Evolutionary conservation across 108 stramenopile species (phyloP).

Genomic region (Skeletonema marinoi): DNA sequence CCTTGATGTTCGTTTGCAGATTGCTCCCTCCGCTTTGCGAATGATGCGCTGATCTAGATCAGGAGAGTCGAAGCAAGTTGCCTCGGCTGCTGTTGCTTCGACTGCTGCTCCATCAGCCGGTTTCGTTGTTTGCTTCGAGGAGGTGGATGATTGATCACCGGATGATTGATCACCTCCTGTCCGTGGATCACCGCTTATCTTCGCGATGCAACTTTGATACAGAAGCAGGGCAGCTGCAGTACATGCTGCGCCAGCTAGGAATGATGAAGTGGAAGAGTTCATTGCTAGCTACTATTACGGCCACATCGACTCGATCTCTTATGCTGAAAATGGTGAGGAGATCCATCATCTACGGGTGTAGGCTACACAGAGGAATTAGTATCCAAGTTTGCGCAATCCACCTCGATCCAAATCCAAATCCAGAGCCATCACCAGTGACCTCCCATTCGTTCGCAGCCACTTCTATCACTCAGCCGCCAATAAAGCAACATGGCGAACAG

Average conservation of each 20-base stretch:
- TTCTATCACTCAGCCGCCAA: too few species aligned
- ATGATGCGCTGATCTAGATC: slow-evolving; percentile 80
- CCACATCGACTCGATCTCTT: too few species aligned
- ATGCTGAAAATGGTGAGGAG: too few species aligned
- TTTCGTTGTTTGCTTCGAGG: background rate
- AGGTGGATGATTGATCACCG: background rate
- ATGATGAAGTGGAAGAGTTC: slow-evolving; percentile 14
- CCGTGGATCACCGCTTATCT: background rate
- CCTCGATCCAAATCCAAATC: too few species aligned
- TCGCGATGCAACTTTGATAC: slow-evolving; percentile 10
- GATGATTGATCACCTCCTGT: too few species aligned
- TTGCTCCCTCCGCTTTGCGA: slow-evolving; percentile 85
- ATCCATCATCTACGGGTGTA: too few species aligned
- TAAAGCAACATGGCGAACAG: slow-evolving; percentile 18
- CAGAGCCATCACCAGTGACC: too few species aligned
- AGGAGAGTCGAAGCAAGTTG: slow-evolving; percentile 59
- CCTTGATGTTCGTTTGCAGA: slow-evolving; percentile 75
- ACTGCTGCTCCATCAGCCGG: background rate
- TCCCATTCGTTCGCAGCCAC: too few species aligned
- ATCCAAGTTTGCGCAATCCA: too few species aligned
- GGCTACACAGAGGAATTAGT: too few species aligned
- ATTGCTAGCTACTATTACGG: background rate
- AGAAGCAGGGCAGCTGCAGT: slow-evolving; percentile 17
- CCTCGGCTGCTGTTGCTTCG: background rate
- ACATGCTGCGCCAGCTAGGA: slow-evolving; percentile 29